Evolutionary conservation across 768 basidiomycete species (phyloP), one percentile per base, ranked within the genome.

Genomic region (Russula emetica): DNA sequence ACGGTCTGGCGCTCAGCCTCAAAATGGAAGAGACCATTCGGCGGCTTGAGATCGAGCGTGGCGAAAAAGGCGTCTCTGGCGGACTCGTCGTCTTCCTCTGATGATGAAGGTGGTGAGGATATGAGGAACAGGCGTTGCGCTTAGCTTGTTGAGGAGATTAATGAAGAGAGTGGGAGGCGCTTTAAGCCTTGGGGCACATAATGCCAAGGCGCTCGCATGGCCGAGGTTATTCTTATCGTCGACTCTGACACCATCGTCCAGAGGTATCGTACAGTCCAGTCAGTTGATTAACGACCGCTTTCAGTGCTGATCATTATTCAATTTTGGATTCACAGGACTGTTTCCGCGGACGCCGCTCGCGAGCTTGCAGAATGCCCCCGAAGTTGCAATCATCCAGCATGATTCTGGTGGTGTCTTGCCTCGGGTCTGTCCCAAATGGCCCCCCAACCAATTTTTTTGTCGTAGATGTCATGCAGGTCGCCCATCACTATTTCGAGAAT

Each of bases 331-430:
- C 45, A 26, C 62, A 87, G 79, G 94, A 95, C 72, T 95, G 92
- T 72, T 86, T 96, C 73, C 82, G 91, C 61, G 92, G n/a, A 94
- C 76, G 93, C 93, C 0, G 92, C 91, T 6, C 84, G 90, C 44
- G 93, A 96, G 72, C 80, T 96, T 63, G 77, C 83, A 20, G 87
- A 88, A 74, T 87, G 87, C 67, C 91, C n/a, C 89, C 0, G 87
- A 92, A 50, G 84, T 94, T 36, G 91, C 85, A 1, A 92, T 96
- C 76, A 88, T 96, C 58, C 93, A 95, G 71, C 93, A 96, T 72
- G 89, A 90, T 70, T 92, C 89, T 6, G 90, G 86, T 85, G 34
- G 26, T 10, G n/a, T n/a, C 34, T 40, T 28, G 26, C 49, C 24
- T 28, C 2, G 7, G 14, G n/a, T 1, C 16, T 18, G 18, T 5